Conservation (phyloP, 208 protist species). For the Leishmania lainsoni region DNA sequence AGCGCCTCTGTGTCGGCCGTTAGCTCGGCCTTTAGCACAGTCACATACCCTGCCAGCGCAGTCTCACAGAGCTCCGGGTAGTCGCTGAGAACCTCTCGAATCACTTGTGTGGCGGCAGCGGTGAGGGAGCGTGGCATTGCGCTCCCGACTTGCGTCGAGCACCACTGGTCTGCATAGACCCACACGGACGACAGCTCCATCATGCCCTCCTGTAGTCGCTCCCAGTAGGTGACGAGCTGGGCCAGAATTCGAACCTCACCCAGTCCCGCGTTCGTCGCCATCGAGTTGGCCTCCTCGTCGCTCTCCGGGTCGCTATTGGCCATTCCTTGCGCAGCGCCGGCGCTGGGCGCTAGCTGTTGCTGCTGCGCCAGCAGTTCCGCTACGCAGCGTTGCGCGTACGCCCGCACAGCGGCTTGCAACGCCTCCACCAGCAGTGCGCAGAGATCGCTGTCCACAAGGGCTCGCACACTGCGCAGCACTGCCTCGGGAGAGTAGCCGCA, state of each 20-base stretch:
- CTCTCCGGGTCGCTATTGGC: background rate
- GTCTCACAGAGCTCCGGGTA: slow-evolving; percentile 20
- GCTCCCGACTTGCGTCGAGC: slow-evolving; percentile 20
- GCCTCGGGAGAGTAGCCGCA: slow-evolving; percentile 53
- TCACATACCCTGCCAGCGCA: slow-evolving; percentile 37
- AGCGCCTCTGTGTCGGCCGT: slow-evolving; percentile 35
- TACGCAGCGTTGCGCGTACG: slow-evolving; percentile 32
- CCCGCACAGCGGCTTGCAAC: slow-evolving; percentile 31
- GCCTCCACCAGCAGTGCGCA: slow-evolving; percentile 23
- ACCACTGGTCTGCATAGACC: slow-evolving; percentile 58
- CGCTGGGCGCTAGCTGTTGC: slow-evolving; percentile 10
- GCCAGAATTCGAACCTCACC: slow-evolving; percentile 28
- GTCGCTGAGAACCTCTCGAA: slow-evolving; percentile 21
- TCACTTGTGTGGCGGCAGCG: slow-evolving; percentile 15
- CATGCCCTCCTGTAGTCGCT: slow-evolving; percentile 41
- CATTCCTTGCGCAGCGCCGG: background rate
- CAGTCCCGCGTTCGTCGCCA: background rate
- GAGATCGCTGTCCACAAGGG: slow-evolving; percentile 47
- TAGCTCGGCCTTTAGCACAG: slow-evolving; percentile 48
- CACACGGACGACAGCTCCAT: slow-evolving; percentile 57
- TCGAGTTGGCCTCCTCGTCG: slow-evolving; percentile 8
- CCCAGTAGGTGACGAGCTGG: slow-evolving; percentile 45
- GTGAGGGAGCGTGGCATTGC: slow-evolving; percentile 20
- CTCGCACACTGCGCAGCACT: slow-evolving; percentile 51
- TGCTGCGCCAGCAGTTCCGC: slow-evolving; percentile 11